phyloP scores from a whole-genome alignment of 768 basidiomycete genomes.

The Auriculariales sp. region DNA sequence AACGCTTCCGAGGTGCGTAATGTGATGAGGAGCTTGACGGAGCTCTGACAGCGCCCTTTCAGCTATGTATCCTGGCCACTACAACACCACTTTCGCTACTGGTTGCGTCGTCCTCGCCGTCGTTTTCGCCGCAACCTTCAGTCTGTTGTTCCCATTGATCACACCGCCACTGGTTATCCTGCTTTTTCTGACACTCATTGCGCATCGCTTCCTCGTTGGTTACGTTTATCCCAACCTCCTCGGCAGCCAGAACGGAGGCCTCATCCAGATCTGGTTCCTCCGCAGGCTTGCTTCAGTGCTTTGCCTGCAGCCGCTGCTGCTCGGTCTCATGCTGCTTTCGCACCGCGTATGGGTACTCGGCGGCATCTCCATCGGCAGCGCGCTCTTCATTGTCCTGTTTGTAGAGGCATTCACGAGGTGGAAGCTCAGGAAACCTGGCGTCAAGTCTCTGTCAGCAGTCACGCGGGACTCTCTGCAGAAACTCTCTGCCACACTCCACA shows the following conservation, averaged over 20 bases:
- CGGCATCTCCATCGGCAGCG: conserved; percentile 42
- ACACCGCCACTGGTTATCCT: conserved; percentile 54
- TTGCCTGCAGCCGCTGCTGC: conserved; percentile 56
- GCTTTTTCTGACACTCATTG: conserved; percentile 51
- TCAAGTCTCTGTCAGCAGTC: conserved; percentile 35
- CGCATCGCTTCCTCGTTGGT: conserved; percentile 67
- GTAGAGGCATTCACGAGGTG: conserved; percentile 44
- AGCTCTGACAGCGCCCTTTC: conserved; percentile 8
- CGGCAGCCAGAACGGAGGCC: conserved; percentile 55
- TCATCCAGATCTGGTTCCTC: conserved; percentile 61
- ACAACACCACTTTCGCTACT: conserved; percentile 53
- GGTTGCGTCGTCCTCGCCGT: conserved; percentile 53
- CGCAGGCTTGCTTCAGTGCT: conserved; percentile 58
- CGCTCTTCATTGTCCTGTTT: conserved; percentile 36
- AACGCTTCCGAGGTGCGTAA: conserved; percentile 57
- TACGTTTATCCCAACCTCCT: conserved; percentile 63
- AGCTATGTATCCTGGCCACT: conserved; percentile 60
- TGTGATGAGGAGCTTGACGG: not conserved
- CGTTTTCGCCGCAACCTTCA: conserved; percentile 58
- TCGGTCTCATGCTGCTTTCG: conserved; percentile 59
- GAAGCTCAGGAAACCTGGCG: conserved; percentile 35
- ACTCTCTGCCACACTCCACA: conserved; percentile 30
- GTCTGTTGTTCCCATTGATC: conserved; percentile 63
- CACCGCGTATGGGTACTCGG: conserved; percentile 60
- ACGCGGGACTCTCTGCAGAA: conserved; percentile 39